Evolutionary conservation across 1,139 yeast species (phyloP), one percentile per base, ranked within the genome.

Genomic region (Zygotorulaspora mrakii): DNA sequence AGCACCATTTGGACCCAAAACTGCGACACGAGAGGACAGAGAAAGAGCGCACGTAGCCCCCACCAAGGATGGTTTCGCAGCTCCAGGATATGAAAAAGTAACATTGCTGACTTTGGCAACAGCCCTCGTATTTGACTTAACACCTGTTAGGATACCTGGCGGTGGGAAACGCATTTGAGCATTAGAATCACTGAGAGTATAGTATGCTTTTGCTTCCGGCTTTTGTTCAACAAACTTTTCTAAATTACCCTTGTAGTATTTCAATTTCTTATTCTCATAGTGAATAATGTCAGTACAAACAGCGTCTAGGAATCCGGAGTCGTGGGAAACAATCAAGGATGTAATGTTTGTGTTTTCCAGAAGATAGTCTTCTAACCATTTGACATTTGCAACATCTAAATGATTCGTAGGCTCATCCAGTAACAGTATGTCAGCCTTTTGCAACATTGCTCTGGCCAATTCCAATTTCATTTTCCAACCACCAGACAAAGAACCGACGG

Each of bases 381-480:
- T 79, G 42, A 91, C 98, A 60, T 91, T 91, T 37, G 77, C 73
- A 42, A 87, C 96, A 71, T 91, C 98, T 76, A 91, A 80, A 70
- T 91, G 98, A 72, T 91, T 91, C 52, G 98, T 91, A 66, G 98
- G 98, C 78, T 91, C 98, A 68, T 91, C 98, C 62, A 91, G 75
- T 56, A 91, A 71, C 55, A 91, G 75, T 39, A 91, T 89, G 67
- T 91, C 98, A 24, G 98, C 98, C 68, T 83, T 87, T 89, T 88
- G 86, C 58, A 91, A 73, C 95, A 91, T 89, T 35, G 98, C 98
- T 71, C 97, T 83, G 13, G 98, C 98, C 60, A 91, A 74, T 67
- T 89, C 98, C 52, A 91, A 76, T 71, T 91, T 91, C 98, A 91
- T 91, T 69, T 91, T 91, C 96, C 96, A 88, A 64, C 98, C 98